Evolutionary conservation across 2,329 filamentous ascomycete genomes (phyloP), one percentile per base, ranked within the genome.

Genomic region (Bipolaris victoriae): DNA sequence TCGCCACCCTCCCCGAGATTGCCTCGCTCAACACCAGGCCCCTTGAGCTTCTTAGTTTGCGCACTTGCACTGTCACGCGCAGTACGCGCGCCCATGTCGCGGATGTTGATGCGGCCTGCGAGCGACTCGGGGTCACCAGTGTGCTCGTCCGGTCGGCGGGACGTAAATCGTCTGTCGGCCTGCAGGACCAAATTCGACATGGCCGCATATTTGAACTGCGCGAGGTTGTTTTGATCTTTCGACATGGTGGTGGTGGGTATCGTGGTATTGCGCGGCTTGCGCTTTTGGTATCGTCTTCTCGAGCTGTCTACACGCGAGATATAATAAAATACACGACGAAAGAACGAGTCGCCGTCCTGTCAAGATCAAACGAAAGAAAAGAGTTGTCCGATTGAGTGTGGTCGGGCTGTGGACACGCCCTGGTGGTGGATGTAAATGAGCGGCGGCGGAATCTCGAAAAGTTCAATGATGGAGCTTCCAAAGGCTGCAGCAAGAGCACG

Each of bases 111-210:
- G 68, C 93, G 90, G 52, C 95, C 95, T 55, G 95, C 96, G 57
- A 99, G 87, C 56, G 96, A 99, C 81, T 99, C 95, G 49, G 95
- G 96, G 77, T 99, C 95, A 70, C 95, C 95, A 49, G 94, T 98
- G 63, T 92, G 89, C 81, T 99, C 96, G 79, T 99, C 94, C 69
- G 89, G 92, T 71, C 92, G 88, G 77, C 95, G 88, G 64, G 92
- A 92, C 70, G 96, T 90, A 77, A 99, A 98, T 71, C 95, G 90
- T 81, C 93, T 90, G 83, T 99, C 95, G 82, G 92, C 93, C 90
- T 99, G 95, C 87, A 99, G 91, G 76, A 99, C 95, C 92, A 99
- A 90, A 88, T 99, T 99, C 82, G 95, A 99, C 95, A 99, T 98
- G 79, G 91, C 92, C 88, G 92, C 92, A 86, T 97, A 97, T 81